A percentile compares a stretch with the other conserved stretches of the same genome.
These are phyloP conservation scores for Colletotrichum siamense DNA, from an alignment of 2,329 filamentous ascomycete species.

Conservation along the genomic window DNA sequence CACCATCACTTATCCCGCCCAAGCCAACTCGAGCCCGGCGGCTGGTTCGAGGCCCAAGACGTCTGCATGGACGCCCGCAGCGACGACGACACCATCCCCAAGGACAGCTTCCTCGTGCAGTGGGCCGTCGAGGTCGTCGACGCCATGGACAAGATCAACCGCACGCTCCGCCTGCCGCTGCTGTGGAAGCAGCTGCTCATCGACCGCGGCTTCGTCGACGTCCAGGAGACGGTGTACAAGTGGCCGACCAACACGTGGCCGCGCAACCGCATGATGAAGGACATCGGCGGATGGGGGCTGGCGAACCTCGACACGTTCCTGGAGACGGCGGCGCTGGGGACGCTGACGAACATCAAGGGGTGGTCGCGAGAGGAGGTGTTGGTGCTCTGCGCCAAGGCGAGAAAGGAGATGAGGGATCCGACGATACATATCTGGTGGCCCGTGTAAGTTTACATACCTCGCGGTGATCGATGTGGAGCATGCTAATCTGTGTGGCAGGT, in stretches of 20 bases:
- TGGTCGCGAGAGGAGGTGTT: slow-evolving; percentile 37
- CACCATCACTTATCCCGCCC: too few species aligned
- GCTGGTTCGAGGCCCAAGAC: slow-evolving; percentile 38
- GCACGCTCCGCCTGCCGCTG: slow-evolving; percentile 31
- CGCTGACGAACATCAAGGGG: slow-evolving; percentile 40
- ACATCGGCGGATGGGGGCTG: slow-evolving; percentile 35
- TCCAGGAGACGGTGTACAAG: slow-evolving; percentile 34
- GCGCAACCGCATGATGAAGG: slow-evolving; percentile 36
- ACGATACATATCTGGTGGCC: slow-evolving; percentile 31
- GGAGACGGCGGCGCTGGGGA: slow-evolving; percentile 39
- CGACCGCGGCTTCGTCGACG: slow-evolving; percentile 39
- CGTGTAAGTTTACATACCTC: slow-evolving; percentile 7
- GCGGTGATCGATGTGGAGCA: not conserved
- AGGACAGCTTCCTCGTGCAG: slow-evolving; percentile 34
- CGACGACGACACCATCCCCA: slow-evolving; percentile 36
- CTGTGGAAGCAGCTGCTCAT: slow-evolving; percentile 31
- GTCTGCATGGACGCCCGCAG: slow-evolving; percentile 30
- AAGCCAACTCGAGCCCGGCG: slow-evolving; percentile 34
- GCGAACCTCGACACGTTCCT: slow-evolving; percentile 36
- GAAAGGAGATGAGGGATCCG: slow-evolving; percentile 28
- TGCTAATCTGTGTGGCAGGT: not conserved
- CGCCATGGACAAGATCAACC: slow-evolving; percentile 33
- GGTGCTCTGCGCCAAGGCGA: slow-evolving; percentile 26
- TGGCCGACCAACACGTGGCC: slow-evolving; percentile 44
- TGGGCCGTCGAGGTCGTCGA: slow-evolving; percentile 37